Evolutionary conservation across 345 rosid species (phyloP).

Genomic region (Syzygium aromaticum): DNA sequence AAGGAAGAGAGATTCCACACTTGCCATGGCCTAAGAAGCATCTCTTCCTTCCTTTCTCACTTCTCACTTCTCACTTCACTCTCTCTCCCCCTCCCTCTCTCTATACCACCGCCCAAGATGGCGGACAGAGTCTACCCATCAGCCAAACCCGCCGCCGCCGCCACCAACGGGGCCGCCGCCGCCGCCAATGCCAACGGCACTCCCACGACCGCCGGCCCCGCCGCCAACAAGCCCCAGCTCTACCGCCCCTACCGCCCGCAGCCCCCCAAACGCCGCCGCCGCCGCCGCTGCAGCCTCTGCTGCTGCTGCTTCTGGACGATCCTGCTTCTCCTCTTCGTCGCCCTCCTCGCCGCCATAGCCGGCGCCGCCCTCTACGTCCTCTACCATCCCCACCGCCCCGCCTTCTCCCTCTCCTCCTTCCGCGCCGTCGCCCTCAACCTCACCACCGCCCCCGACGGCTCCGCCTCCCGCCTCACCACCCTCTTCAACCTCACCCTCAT

Average conservation of each 20-base stretch:
- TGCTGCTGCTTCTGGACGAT: conserved; percentile 86
- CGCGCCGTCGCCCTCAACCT: conserved; percentile 65
- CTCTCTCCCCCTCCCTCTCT: not conserved
- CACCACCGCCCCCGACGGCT: conserved; percentile 57
- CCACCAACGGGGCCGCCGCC: conserved; percentile 20
- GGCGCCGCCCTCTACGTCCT: conserved; percentile 70
- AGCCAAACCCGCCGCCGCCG: conserved; percentile 21
- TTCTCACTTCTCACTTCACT: conserved; percentile 3
- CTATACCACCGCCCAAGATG: conserved; percentile 12
- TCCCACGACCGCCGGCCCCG: conserved; percentile 29
- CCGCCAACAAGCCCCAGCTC: conserved; percentile 31
- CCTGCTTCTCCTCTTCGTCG: conserved; percentile 45
- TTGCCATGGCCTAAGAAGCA: not conserved
- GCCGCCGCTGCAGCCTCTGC: conserved; percentile 65
- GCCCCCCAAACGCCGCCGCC: conserved; percentile 49
- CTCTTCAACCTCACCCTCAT: conserved; percentile 74
- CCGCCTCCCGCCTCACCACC: conserved; percentile 54
- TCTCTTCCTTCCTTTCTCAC: not conserved
- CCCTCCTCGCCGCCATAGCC: conserved; percentile 55
- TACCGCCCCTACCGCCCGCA: conserved; percentile 62
- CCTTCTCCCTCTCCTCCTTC: conserved; percentile 56
- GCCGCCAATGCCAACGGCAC: conserved; percentile 54
- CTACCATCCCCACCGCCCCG: conserved; percentile 73
- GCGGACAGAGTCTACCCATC: conserved; percentile 73
- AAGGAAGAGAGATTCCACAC: not conserved